Conservation (phyloP, 2,329 filamentous ascomycete genomes). For the Nemania sp. region DNA sequence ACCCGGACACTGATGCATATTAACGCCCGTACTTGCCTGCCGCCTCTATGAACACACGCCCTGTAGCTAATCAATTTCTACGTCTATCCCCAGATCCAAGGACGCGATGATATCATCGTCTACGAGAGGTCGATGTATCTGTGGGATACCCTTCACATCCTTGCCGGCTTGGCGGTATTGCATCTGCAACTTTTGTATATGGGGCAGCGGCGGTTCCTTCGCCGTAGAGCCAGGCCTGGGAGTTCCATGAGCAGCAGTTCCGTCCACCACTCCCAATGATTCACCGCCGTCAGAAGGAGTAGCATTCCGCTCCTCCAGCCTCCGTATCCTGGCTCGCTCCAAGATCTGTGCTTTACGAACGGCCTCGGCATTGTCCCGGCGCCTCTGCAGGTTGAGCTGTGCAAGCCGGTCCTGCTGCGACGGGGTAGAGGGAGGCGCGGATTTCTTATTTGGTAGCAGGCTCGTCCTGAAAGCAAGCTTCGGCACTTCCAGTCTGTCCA, state of each 20-base stretch:
- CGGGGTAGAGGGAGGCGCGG: constrained; percentile 51
- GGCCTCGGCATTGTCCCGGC: constrained; percentile 80
- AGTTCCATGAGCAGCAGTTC: constrained; percentile 56
- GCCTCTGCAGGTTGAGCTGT: constrained; percentile 81
- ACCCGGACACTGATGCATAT: too few species aligned
- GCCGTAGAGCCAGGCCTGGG: constrained; percentile 50
- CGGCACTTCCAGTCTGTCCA: constrained; percentile 66
- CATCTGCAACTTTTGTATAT: constrained; percentile 57
- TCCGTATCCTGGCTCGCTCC: constrained; percentile 68
- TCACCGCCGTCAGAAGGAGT: constrained; percentile 55
- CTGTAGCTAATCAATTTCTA: constrained; percentile 79
- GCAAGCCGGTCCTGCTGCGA: constrained; percentile 81
- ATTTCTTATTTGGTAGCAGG: constrained; percentile 58
- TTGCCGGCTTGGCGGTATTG: constrained; percentile 56
- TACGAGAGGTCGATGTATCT: constrained; percentile 77
- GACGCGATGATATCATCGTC: constrained; percentile 92
- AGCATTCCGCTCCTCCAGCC: constrained; percentile 62
- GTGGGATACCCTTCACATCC: constrained; percentile 65
- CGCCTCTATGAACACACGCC: too few species aligned
- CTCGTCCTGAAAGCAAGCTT: constrained; percentile 75
- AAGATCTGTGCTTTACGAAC: constrained; percentile 89
- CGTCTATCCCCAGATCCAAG: constrained; percentile 88
- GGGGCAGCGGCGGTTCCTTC: constrained; percentile 50
- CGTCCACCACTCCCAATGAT: constrained; percentile 54
- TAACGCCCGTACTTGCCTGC: too few species aligned